phyloP scores from a whole-genome alignment of 176 grass and related monocot genomes.

The Oryza punctata region DNA sequence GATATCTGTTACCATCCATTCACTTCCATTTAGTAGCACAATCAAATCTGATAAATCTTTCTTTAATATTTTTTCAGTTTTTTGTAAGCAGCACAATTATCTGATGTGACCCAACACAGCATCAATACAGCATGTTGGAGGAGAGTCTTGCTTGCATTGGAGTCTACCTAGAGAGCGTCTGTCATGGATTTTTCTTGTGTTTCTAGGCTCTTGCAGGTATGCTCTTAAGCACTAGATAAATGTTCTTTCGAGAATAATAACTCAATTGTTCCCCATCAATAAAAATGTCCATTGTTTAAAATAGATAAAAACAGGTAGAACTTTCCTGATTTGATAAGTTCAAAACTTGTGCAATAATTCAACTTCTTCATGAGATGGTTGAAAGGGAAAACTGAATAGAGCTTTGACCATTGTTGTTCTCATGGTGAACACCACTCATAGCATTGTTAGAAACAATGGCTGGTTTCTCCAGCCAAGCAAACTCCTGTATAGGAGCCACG shows the following conservation, averaged over 20 bases:
- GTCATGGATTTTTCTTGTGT: neutral
- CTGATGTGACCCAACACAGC: neutral
- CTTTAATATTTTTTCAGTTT: constrained; percentile 13
- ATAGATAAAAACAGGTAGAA: neutral
- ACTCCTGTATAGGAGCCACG: constrained; percentile 38
- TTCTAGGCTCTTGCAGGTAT: constrained; percentile 13
- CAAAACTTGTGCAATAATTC: constrained; percentile 7
- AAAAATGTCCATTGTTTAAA: neutral
- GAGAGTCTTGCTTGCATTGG: neutral
- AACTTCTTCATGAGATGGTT: constrained; percentile 10
- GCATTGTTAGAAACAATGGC: constrained; percentile 21
- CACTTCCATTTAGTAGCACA: neutral
- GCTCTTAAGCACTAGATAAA: neutral
- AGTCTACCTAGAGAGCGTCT: neutral
- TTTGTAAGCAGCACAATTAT: neutral
- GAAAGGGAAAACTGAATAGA: constrained; percentile 8
- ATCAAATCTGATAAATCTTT: constrained; percentile 3
- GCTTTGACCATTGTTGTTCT: constrained; percentile 19
- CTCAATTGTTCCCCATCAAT: neutral
- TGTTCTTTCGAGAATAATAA: neutral
- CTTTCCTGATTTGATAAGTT: neutral
- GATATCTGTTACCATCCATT: neutral
- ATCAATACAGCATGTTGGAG: neutral
- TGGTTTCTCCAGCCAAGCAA: constrained; percentile 35
- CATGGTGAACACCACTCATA: constrained; percentile 17